Evolutionary conservation across 768 basidiomycete species (phyloP), one percentile per base, ranked within the genome.

Genomic region (Suillus fuscotomentosus): DNA sequence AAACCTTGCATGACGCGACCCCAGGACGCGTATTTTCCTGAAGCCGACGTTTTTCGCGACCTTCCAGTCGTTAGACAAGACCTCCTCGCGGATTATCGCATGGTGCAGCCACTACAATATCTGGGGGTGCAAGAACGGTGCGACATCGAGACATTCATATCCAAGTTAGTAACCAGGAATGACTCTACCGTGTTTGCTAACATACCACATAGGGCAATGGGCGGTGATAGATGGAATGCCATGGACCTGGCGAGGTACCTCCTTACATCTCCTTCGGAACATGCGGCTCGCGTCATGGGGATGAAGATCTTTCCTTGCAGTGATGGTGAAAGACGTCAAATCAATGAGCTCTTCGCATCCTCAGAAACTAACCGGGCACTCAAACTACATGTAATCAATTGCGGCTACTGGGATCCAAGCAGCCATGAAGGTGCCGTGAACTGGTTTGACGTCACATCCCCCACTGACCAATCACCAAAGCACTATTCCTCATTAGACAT

Each of bases 41-140:
- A 86, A 65, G 95, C 89, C 15, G 86, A 92, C 68, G 80, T 98
- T 20, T 97, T 98, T 75, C 85, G 85, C 24, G 95, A 97, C 73
- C 79, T 95, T 22, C 88, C 94, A 1, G 85, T 92, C 51, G 86
- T 93, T 13, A 41, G 39, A 41, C 82, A 77, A 20, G 56, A 59
- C 5, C 15, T 59, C 15, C 10, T 59, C 15, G 1, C 1, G 10
- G 39, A 59, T 59, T 27, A 5, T 11, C 17, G 39, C 9, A 42
- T 7, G 11, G 41, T 4, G 3, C 24, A 11, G 24, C 11, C 41
- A 17, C 20, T 59, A 17, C 24, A 59, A 27, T 59, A 17, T 59
- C 57, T 59, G 1, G 57, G 57, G 24, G 57, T 59, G 24, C 57
- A 59, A 24, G 20, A 27, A 31, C 39, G 41, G 24, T 59, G 57